Evolutionary conservation across 371 early-diverging fungal species (phyloP).

Genomic region (Mucor circinelloides): DNA sequence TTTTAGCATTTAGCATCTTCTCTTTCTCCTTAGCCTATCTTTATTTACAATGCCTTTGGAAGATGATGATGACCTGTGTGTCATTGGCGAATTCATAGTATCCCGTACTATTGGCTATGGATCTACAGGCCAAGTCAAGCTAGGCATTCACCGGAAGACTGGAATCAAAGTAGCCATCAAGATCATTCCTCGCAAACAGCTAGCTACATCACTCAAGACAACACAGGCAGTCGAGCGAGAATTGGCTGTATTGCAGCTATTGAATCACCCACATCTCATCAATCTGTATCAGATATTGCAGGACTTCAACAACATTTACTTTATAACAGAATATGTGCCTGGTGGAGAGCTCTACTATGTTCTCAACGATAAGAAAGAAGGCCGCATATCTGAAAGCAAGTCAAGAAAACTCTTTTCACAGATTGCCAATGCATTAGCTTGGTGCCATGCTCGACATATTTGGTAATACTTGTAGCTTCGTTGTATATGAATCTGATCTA

Average conservation of each 20-base stretch:
- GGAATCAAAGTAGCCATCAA: conserved; percentile 48
- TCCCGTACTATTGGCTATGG: conserved; percentile 41
- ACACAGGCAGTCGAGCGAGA: conserved; percentile 67
- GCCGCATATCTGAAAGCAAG: conserved; percentile 65
- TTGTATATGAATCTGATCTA: not conserved
- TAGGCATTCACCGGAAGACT: conserved; percentile 40
- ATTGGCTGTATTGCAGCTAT: conserved; percentile 71
- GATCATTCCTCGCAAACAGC: conserved; percentile 37
- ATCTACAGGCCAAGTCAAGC: conserved; percentile 43
- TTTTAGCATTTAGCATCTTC: not conserved
- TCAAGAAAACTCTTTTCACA: conserved; percentile 90
- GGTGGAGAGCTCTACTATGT: conserved; percentile 45
- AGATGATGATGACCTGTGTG: not conserved
- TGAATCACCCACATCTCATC: conserved; percentile 69
- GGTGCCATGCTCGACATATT: conserved; percentile 75
- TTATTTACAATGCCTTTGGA: not conserved
- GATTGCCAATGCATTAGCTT: conserved; percentile 90
- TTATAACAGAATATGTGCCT: conserved; percentile 42
- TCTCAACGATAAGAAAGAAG: conserved; percentile 31
- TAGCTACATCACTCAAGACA: conserved; percentile 42
- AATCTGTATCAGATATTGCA: conserved; percentile 67
- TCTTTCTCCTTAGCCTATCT: not conserved
- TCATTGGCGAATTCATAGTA: conserved; percentile 37
- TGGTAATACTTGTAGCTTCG: conserved; percentile 29
- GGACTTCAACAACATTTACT: conserved; percentile 43